A percentile compares a stretch with the other conserved stretches of the same genome.
These are phyloP conservation scores for Dichomitus squalens DNA, from an alignment of 1,284 basidiomycete genomes.

Conservation along the genomic window DNA sequence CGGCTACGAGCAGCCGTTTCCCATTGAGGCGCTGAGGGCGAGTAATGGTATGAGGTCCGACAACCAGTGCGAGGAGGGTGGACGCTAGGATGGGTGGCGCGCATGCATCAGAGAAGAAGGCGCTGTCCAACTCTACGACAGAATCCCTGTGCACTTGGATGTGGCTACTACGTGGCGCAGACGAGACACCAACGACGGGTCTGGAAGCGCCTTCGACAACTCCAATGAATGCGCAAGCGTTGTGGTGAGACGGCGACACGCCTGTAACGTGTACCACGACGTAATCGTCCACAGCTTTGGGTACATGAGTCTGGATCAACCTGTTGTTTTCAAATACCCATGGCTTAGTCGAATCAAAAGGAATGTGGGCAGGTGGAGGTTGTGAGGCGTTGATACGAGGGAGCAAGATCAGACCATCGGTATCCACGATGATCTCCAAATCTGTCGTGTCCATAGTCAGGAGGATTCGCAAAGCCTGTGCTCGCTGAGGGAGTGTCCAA, in stretches of 20 bases:
- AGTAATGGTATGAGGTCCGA: neutral
- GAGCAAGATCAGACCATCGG: constrained; percentile 3
- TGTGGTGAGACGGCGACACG: neutral
- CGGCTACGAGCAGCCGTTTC: neutral
- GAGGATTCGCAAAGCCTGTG: neutral
- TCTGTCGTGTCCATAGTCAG: neutral
- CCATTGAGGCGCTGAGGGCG: neutral
- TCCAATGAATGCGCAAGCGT: constrained; percentile 1
- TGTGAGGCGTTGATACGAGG: neutral
- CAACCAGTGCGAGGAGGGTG: constrained; percentile 1
- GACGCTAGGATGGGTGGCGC: neutral
- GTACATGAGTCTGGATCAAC: neutral
- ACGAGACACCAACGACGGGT: constrained; percentile 7
- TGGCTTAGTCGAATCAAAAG: neutral
- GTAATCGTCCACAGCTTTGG: neutral
- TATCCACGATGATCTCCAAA: constrained; percentile 13
- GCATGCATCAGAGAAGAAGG: neutral
- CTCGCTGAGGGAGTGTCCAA: neutral
- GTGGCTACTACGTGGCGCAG: neutral
- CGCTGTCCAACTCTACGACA: constrained; percentile 1
- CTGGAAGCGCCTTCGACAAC: neutral
- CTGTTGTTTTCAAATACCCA: constrained; percentile 5
- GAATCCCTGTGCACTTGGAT: constrained; percentile 2
- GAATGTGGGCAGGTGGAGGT: neutral
- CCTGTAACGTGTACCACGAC: constrained; percentile 8